Base-by-base conservation (phyloP, 345 rosid genomes). In the Erysimum cheiranthoides region DNA sequence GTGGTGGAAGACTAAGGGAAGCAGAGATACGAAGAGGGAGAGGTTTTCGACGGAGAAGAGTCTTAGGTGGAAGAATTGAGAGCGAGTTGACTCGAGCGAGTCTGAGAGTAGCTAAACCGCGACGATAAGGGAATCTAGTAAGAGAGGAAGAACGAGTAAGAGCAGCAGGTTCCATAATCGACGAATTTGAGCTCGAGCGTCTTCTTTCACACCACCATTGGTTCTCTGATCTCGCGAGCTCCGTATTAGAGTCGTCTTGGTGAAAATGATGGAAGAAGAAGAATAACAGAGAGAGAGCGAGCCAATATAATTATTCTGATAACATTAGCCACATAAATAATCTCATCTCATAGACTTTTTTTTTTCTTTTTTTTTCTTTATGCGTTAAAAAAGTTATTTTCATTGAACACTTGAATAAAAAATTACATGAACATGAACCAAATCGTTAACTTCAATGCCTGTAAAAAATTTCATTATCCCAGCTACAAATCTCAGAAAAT, bases 101-200 rank as follows among this genome's bases (percentile, higher is more conserved):
- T 61, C 75, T 77, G 43, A 18, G 30, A 74, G 74, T 61, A 10
- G 81, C 47, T 60, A 86, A 78, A 52, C 61, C 79, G 61, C 59
- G 25, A 11, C 75, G 78, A 5, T 69, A 79, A 18, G 88, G 84
- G 76, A 88, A 76, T 61, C 66, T 78, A 46, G 84, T 21, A 3
- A 85, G 68, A 43, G 83, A 66, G 36, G 83, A 63, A 2, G 86
- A 46, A 70, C 70, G 83, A 66, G 70, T 78, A 56, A 86, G 72
- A 8, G 76, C 5, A 4, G 73, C 56, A 53, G 88, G 58, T 79
- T 90, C 93, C 96, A 88, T 90, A 6, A 6, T 35, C 39, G 61
- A 47, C 7, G 64, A 5, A 27, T 52, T 79, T 53, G 62, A 68
- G 39, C 52, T 62, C 17, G 7, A 57, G 10, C 54, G 16, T 58